Conservation (phyloP, 305 asterid species). For the Ilex paraguariensis region DNA sequence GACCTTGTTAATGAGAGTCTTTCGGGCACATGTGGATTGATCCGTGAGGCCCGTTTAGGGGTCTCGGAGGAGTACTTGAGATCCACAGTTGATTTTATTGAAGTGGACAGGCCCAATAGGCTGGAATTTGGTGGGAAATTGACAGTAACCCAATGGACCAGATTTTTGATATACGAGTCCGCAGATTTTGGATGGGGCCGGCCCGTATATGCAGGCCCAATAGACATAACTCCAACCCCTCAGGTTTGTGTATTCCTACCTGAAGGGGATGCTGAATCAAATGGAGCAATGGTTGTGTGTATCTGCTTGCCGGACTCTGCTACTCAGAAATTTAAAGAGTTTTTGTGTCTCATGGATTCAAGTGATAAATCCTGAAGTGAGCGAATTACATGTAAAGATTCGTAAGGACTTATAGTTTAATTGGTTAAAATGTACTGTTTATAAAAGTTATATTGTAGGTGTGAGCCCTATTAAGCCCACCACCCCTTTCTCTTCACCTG, state of each 20-base stretch:
- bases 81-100: slow-evolving; percentile 73
- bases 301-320: slow-evolving; percentile 86
- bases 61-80: slow-evolving; percentile 69
- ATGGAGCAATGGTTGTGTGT: slow-evolving; percentile 70
- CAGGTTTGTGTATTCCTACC: slow-evolving; percentile 80
- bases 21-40: slow-evolving; percentile 33
- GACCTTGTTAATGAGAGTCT: slow-evolving; percentile 36
- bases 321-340: slow-evolving; percentile 36
- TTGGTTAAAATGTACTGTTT: too few relatives aligned
- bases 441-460: too few relatives aligned
- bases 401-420: too few relatives aligned
- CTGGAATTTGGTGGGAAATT: slow-evolving; percentile 80
- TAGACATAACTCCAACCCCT: slow-evolving; percentile 83
- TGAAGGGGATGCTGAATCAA: slow-evolving; percentile 39
- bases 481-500: too few relatives aligned
- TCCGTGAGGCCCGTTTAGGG: slow-evolving; percentile 50
- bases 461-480: too few relatives aligned
- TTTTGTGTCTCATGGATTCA: slow-evolving; percentile 28
- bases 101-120: slow-evolving; percentile 58
- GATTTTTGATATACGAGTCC: slow-evolving; percentile 66
- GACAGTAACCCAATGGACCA: slow-evolving; percentile 85
- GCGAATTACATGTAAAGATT: too few relatives aligned
- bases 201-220: slow-evolving; percentile 80
- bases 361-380: not conserved
- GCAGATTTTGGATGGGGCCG: slow-evolving; percentile 92